A percentile compares a stretch with the other conserved stretches of the same genome.
Evolutionary conservation across 1,284 basidiomycete species (phyloP).

Genomic region (Cryptococcus jaspeensis): DNA sequence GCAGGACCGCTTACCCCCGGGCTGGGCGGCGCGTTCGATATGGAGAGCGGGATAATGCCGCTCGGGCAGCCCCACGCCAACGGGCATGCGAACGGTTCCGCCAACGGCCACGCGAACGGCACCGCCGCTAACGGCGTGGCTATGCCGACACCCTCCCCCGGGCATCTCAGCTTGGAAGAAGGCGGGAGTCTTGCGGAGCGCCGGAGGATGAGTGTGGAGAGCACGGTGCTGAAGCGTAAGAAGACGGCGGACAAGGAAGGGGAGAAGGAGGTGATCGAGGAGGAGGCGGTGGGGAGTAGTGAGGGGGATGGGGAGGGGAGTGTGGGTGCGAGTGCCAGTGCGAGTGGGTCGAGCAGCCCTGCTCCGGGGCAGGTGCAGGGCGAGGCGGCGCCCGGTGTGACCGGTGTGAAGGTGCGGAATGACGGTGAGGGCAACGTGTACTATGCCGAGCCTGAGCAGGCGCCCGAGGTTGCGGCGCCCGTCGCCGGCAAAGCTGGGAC

Average conservation of each 20-base stretch:
- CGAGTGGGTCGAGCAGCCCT: neutral
- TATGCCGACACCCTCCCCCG: neutral
- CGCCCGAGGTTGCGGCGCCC: no score
- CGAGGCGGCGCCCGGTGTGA: no score
- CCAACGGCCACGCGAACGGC: neutral
- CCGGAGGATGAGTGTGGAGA: slow-evolving; percentile 35
- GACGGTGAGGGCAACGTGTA: slow-evolving; percentile 1
- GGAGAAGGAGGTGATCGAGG: neutral
- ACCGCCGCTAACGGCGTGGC: neutral
- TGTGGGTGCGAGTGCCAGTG: neutral
- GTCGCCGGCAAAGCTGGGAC: neutral
- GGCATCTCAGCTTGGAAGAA: neutral
- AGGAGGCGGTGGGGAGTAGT: neutral
- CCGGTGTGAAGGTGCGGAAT: neutral
- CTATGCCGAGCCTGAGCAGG: neutral
- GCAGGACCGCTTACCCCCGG: slow-evolving; percentile 44
- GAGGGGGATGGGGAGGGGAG: neutral
- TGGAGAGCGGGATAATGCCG: neutral
- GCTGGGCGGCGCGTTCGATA: slow-evolving; percentile 3
- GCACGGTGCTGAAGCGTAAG: slow-evolving; percentile 40
- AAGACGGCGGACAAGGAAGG: slow-evolving; percentile 1
- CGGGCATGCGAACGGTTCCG: neutral
- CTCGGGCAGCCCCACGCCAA: neutral
- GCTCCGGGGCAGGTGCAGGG: neutral
- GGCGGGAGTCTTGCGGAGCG: slow-evolving; percentile 16